Evolutionary conservation across 1,284 basidiomycete species (phyloP).

Genomic region (Rhodotorula sp.): DNA sequence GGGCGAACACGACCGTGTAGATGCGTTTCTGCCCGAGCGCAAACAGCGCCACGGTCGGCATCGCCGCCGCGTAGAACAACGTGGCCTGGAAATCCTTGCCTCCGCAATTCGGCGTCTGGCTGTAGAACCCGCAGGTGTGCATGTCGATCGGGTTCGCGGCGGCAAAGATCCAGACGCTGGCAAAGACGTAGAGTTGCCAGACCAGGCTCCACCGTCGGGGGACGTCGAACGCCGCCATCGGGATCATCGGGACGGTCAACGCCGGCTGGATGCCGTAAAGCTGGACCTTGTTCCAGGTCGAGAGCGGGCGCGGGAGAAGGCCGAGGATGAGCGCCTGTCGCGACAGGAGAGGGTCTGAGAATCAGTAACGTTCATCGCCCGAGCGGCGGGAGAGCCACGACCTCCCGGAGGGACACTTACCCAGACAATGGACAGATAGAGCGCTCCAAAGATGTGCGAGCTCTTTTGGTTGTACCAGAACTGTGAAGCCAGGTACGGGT

Average conservation of each 20-base stretch:
- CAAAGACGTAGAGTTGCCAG: slow-evolving; percentile 62
- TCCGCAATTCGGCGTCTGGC: neutral
- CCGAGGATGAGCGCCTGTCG: slow-evolving; percentile 53
- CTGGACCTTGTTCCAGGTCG: slow-evolving; percentile 46
- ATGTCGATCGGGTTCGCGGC: slow-evolving; percentile 49
- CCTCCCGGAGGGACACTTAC: slow-evolving; percentile 13
- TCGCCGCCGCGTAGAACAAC: slow-evolving; percentile 57
- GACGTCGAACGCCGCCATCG: slow-evolving; percentile 67
- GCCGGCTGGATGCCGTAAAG: slow-evolving; percentile 54
- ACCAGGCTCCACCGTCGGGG: slow-evolving; percentile 60
- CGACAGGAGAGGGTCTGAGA: neutral
- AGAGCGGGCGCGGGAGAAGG: slow-evolving; percentile 30
- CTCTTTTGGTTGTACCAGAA: slow-evolving; percentile 33
- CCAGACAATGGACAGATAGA: slow-evolving; percentile 72
- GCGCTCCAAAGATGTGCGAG: slow-evolving; percentile 57
- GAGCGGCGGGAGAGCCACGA: neutral
- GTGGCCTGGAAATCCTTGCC: slow-evolving; percentile 37
- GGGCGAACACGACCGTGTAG: slow-evolving; percentile 62
- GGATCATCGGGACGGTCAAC: slow-evolving; percentile 53
- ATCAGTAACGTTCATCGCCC: neutral
- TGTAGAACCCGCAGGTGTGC: slow-evolving; percentile 26
- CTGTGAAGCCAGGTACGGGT: neutral
- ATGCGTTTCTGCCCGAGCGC: slow-evolving; percentile 69
- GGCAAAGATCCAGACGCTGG: slow-evolving; percentile 61
- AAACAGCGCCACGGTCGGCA: slow-evolving; percentile 74